Evolutionary conservation across 495 filamentous ascomycete genomes (phyloP).

Genomic region (Annulohypoxylon maeteangense): DNA sequence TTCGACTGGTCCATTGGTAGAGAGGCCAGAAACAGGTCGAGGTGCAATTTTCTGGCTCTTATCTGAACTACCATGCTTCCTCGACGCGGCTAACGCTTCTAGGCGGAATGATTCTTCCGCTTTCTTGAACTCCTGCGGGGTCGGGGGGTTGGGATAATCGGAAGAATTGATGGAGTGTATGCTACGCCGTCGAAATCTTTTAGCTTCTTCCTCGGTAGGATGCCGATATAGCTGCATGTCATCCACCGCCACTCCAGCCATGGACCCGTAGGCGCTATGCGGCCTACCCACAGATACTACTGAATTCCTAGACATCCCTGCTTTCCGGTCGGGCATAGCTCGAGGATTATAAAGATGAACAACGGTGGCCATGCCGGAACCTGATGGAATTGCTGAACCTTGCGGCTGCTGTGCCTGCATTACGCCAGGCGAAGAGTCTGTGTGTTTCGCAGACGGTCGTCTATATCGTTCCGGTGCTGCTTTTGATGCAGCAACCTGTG

Average conservation of each 20-base stretch:
- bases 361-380: slow-evolving; percentile 51
- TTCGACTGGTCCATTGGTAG: slow-evolving; percentile 32
- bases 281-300: slow-evolving; percentile 50
- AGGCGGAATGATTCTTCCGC: slow-evolving; percentile 53
- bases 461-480: slow-evolving; percentile 66
- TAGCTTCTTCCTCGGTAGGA: slow-evolving; percentile 68
- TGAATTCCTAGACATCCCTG: slow-evolving; percentile 49
- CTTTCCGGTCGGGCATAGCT: slow-evolving; percentile 39
- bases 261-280: slow-evolving; percentile 57
- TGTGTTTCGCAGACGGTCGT: slow-evolving; percentile 55
- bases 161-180: slow-evolving; percentile 80
- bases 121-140: slow-evolving; percentile 54
- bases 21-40: slow-evolving; percentile 33
- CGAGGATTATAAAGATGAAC: slow-evolving; percentile 57
- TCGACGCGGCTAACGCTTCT: slow-evolving; percentile 48
- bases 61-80: slow-evolving; percentile 46
- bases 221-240: slow-evolving; percentile 63
- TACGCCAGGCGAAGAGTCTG: slow-evolving; percentile 50
- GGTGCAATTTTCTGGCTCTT: slow-evolving; percentile 49
- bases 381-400: slow-evolving; percentile 49
- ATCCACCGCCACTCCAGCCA: slow-evolving; percentile 57
- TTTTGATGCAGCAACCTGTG: slow-evolving; percentile 52
- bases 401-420: slow-evolving; percentile 45
- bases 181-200: slow-evolving; percentile 83
- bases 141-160: slow-evolving; percentile 58